Base-by-base conservation (phyloP, 768 basidiomycete species). In the Boletus sp. region DNA sequence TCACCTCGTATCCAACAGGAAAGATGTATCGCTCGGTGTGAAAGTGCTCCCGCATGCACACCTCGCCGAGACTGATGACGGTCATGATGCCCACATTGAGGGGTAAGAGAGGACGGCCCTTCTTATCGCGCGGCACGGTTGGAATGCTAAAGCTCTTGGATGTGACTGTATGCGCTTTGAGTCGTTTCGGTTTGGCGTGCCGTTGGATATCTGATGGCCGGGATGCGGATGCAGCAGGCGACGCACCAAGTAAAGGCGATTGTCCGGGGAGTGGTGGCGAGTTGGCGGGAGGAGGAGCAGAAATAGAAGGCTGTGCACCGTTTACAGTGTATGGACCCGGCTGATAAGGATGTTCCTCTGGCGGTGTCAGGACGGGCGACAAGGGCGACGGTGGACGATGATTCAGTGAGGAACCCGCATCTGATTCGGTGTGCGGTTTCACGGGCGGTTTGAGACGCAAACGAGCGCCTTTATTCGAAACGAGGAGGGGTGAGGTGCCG, bases 11-110 rank as follows among this genome's bases (percentile, higher is more conserved):
- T 15, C 89, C 89, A 38, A 92, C 86, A 10, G 91, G 91, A 63
- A 90, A 93, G 58, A 93, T 93, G 65, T 93, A 93, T 49, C 91
- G 76, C 67, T 93, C 90, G 0, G 90, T 91, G 66, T 90, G 88
- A 64, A 91, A 93, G 66, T 91, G 87, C 58, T 91, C 88, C 30
- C 87, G 78, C 83, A 85, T 83, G 64, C 87, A 90, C 7, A 92
- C 83, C 48, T 83, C 81, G 3, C 91, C 91, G 0, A 93, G 75
- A 55, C 65, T 82, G 53, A 85, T 77, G 25, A 93, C 84, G 1
- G 87, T 90, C 88, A 93, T 91, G 66, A 93, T 92, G 32, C 91
- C 91, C 17, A 92, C 88, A 62, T 84, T 88, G 32, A 93, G 72
- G 0, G 91, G 91, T 6, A 93, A 71, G 70, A 87, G 78, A 0